Base-by-base conservation (phyloP, 2,329 filamentous ascomycete species). In the Pseudogymnoascus sp. region DNA sequence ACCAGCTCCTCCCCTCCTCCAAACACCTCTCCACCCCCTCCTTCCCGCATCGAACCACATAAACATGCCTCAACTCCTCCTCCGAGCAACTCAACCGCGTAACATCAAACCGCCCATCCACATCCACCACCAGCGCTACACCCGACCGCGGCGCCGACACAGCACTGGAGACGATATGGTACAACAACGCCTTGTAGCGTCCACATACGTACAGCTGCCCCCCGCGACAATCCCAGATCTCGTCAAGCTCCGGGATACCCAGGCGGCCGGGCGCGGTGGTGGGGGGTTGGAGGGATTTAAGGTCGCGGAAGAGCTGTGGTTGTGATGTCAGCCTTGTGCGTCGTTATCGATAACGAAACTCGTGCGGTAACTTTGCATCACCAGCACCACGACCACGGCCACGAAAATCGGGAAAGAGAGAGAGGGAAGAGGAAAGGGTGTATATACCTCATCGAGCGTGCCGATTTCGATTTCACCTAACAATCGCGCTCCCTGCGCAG, bases 391-490 rank as follows among this genome's bases (percentile, higher is more conserved):
- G 61, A 60, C 28, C 18, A 11, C 16, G 16, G 11, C 16, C 11
- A 40, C 16, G n/a, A 62, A 56, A 56, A 50, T 18, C 59, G 12
- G 14, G 64, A 5, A 25, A 60, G 60, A 60, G 44, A 62, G 42
- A n/a, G 40, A 33, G 18, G 59, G 47, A 21, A 16, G 11, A 16
- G 59, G 53, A 33, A 8, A n/a, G 8, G 35, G 8, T 18, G 53
- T 3, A 64, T 75, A 61, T 69, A 87, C 85, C 78, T 86, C 81
- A 70, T 87, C 83, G 42, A 87, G 74, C 70, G 76, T 85, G 65
- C 74, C 76, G 72, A 83, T 81, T 68, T 84, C 81, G 60, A 86
- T 74, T 69, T 86, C 83, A 3, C 73, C 76, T 59, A 88, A 72
- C 63, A 86, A 63, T 64, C 79, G 72, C 44, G 75, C 75, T 18